Evolutionary conservation across 352 stramenopile genomes (phyloP).

Genomic region (Phytopythium vexans): DNA sequence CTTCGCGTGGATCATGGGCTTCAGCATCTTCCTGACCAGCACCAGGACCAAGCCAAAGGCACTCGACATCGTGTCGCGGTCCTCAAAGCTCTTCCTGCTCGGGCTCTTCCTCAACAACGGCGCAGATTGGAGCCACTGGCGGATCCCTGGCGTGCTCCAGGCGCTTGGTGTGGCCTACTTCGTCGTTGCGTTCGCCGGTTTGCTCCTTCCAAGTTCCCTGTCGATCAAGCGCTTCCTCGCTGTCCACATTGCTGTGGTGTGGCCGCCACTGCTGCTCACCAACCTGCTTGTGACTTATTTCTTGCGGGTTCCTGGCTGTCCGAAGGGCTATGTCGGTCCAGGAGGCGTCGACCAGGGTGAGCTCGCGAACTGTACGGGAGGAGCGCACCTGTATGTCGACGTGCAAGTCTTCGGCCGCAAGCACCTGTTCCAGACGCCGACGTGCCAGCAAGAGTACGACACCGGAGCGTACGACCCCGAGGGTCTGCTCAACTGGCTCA

Average conservation of each 20-base stretch:
- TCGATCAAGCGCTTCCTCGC: constrained; percentile 3
- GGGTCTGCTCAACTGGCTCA: constrained; percentile 75
- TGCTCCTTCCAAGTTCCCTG: no score
- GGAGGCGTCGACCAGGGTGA: constrained; percentile 43
- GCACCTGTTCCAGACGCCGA: constrained; percentile 68
- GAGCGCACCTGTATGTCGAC: constrained; percentile 74
- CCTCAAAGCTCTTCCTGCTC: constrained; percentile 51
- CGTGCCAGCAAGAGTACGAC: constrained; percentile 49
- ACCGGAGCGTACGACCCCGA: constrained; percentile 76
- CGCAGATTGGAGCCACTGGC: constrained; percentile 45
- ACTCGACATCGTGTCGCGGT: constrained; percentile 15
- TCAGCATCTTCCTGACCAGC: constrained; percentile 35
- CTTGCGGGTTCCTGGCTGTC: constrained; percentile 60
- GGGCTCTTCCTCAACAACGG: constrained; percentile 77
- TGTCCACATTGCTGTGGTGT: constrained; percentile 22
- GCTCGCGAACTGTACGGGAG: constrained; percentile 69
- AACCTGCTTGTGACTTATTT: constrained; percentile 59
- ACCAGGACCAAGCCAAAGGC: constrained; percentile 1
- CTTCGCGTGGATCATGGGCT: constrained; percentile 87
- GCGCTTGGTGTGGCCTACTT: constrained; percentile 53
- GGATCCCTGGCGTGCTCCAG: constrained; percentile 77
- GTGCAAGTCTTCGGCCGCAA: constrained; percentile 44
- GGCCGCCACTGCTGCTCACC: constrained; percentile 28
- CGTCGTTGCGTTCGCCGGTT: constrained; percentile 17
- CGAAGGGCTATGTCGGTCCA: constrained; percentile 69